Conservation (phyloP, 345 rosid genomes). For the Ricinus communis region DNA sequence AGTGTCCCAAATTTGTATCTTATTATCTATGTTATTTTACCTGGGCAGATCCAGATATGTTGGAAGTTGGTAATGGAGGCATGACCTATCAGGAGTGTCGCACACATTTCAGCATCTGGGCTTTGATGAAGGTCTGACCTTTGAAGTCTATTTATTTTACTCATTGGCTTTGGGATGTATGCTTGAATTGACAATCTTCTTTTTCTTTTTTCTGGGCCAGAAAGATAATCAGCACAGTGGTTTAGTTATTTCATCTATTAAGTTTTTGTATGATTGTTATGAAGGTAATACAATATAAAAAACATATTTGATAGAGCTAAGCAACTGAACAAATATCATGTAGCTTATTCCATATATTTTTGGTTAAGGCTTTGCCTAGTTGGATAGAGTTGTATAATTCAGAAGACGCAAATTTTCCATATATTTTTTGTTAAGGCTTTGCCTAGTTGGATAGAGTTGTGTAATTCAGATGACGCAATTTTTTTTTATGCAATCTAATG, state of each 20-base stretch:
- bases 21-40: constrained; percentile 9
- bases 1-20: constrained; percentile 6
- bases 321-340: no score
- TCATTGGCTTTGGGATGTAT: neutral
- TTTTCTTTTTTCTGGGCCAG: neutral
- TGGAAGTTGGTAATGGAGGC: constrained; percentile 98
- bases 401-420: no score
- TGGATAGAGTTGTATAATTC: constrained; percentile 1
- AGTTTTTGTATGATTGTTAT: no score
- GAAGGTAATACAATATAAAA: no score
- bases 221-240: neutral
- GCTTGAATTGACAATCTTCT: constrained; percentile 1
- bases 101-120: constrained; percentile 96
- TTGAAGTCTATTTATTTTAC: constrained; percentile 5
- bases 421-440: neutral
- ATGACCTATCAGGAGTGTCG: constrained; percentile 85
- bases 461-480: neutral
- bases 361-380: neutral
- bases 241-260: neutral
- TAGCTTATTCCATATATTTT: neutral
- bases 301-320: no score
- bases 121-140: constrained; percentile 79
- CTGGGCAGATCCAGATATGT: constrained; percentile 88
- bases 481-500: neutral
- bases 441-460: neutral